These are phyloP conservation scores for Lodderomyces pseudojiufengensis DNA, from an alignment of 1,139 yeast genomes.

Conservation along the genomic window DNA sequence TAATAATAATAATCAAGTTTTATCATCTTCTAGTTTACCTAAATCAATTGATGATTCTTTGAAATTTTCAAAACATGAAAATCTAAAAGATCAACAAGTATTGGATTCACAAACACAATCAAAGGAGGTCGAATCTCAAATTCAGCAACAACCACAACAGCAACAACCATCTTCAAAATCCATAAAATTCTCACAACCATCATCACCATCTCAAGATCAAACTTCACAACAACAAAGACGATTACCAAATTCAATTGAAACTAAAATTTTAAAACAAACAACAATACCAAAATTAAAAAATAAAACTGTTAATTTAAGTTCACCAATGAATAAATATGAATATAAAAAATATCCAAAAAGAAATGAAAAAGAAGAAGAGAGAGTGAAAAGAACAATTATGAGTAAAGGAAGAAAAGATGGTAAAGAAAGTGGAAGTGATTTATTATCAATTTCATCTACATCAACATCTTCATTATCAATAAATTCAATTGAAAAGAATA, in stretches of 20 bases:
- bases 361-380: background rate
- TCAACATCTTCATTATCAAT: slow-evolving; percentile 4
- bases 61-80: too few relatives aligned
- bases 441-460: slow-evolving; percentile 6
- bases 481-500: too few relatives aligned
- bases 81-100: too few relatives aligned
- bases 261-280: slow-evolving; percentile 24
- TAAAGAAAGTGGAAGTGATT: background rate
- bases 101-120: slow-evolving; percentile 1
- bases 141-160: slow-evolving; percentile 1
- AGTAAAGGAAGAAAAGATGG: background rate
- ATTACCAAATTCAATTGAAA: slow-evolving; percentile 28
- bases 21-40: background rate
- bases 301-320: slow-evolving; percentile 1
- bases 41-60: background rate
- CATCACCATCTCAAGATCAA: slow-evolving; percentile 13
- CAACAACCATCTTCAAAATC: slow-evolving; percentile 18
- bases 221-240: too few relatives aligned
- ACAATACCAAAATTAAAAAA: slow-evolving; percentile 26
- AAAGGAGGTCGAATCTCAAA: background rate
- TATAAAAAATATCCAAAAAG: slow-evolving; percentile 3
- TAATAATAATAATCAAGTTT: background rate
- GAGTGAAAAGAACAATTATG: background rate
- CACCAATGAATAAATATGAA: slow-evolving; percentile 8
- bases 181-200: slow-evolving; percentile 5